Conservation (phyloP, 1,284 basidiomycete genomes). For the Melampsora larici-populina region DNA sequence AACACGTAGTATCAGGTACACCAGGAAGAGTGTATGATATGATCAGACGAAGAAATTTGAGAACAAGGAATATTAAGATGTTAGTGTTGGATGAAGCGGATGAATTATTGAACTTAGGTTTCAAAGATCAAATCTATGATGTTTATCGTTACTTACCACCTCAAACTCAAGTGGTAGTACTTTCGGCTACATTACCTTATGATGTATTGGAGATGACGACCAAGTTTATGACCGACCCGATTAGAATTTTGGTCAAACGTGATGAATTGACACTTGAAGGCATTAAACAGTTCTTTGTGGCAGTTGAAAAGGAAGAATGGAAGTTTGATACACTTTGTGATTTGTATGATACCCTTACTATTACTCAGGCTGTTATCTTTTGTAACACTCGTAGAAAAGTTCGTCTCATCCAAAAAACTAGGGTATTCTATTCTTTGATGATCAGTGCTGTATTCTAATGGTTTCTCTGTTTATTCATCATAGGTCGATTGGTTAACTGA, state of each 20-base stretch:
- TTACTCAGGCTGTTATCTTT: slow-evolving; percentile 54
- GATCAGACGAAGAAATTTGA: slow-evolving; percentile 49
- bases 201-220: slow-evolving; percentile 51
- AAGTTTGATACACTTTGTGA: slow-evolving; percentile 51
- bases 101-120: slow-evolving; percentile 49
- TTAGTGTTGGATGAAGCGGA: slow-evolving; percentile 50
- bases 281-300: slow-evolving; percentile 52
- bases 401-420: not conserved
- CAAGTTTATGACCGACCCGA: slow-evolving; percentile 51
- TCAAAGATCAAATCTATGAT: slow-evolving; percentile 52
- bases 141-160: slow-evolving; percentile 47
- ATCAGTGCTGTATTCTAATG: not conserved
- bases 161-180: slow-evolving; percentile 47
- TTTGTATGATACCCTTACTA: slow-evolving; percentile 50
- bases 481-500: slow-evolving; percentile 53
- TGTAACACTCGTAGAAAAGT: slow-evolving; percentile 52
- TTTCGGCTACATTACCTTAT: slow-evolving; percentile 50
- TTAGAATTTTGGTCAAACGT: slow-evolving; percentile 54
- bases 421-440: not conserved
- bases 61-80: slow-evolving; percentile 51
- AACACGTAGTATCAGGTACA: slow-evolving; percentile 50
- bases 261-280: slow-evolving; percentile 53
- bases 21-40: slow-evolving; percentile 51
- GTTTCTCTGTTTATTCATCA: not conserved
- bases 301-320: slow-evolving; percentile 52